Base-by-base conservation (phyloP, 805 yeast species). In the Candida vartiovaarae region DNA sequence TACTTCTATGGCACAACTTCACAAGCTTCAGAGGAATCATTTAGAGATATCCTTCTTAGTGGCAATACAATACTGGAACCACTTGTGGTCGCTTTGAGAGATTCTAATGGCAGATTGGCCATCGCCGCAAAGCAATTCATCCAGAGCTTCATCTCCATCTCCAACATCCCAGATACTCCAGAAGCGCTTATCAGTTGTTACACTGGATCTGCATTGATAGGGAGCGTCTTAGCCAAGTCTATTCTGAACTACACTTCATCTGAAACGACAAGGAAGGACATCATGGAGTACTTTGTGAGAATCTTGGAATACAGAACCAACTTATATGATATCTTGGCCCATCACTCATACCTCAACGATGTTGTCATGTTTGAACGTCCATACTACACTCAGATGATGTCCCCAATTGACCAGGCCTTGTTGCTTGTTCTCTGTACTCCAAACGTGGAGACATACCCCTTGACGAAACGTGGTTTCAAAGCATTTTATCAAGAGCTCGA, bases 391-490 rank as follows among this genome's bases (percentile, higher is more conserved):
- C 43, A 60, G 9, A 49, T 74, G 1, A 57, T 68, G 8, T 62
- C 68, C 4, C 56, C 68, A 5, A 59, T 75, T 40, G 85, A 80
- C 40, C 70, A 76, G 41, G 73, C 77, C 5, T 53, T 78, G 29
- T 64, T 77, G 29, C 53, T 76, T 24, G 74, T 77, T 1, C 56
- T 81, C 8, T 73, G 80, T 46, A 69, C 79, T 0, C 74, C 75
- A 38, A 73, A 70, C 34, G 55, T 70, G 15, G 79, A 75, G 23
- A 69, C 74, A 8, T 79, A 76, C 54, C 63, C 68, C 34, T 53
- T 71, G 20, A 66, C 80, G 8, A 67, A 72, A 38, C 59, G 65
- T n/a, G 67, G 72, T 11, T 59, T 75, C 43, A 54, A 40, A 32
- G 60, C 61, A 11, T 50, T 56, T 39, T 46, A 46, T 6, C 38